Percentiles rank a stretch among this genome's conserved stretches.
These are phyloP conservation scores for Lentinus tigrinus DNA, from an alignment of 768 basidiomycete genomes.

Conservation along the genomic window DNA sequence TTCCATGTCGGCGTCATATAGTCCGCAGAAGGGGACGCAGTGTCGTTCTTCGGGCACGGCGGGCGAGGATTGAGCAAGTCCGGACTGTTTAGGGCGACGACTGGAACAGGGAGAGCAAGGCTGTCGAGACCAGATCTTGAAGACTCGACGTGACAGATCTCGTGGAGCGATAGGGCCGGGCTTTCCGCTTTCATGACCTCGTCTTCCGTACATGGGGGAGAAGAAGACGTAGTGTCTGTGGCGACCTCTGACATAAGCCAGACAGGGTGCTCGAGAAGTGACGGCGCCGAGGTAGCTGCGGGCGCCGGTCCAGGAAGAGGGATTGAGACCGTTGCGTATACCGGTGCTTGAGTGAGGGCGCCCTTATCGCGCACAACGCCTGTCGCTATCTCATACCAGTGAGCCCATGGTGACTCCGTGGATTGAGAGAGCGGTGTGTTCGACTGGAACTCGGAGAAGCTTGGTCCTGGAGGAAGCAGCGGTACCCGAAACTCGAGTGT, in stretches of 20 bases:
- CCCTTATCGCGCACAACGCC: too few relatives aligned
- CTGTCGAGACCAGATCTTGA: background rate
- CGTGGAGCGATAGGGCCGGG: background rate
- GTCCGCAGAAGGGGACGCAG: slow-evolving; percentile 18
- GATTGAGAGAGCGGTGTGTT: background rate
- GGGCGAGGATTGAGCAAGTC: background rate
- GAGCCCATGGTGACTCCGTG: background rate
- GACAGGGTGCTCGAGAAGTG: too few relatives aligned
- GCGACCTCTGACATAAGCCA: background rate
- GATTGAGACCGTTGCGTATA: too few relatives aligned
- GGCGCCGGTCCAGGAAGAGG: too few relatives aligned
- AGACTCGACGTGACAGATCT: slow-evolving; percentile 3
- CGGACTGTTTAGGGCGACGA: background rate
- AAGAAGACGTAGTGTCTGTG: background rate
- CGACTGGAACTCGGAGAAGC: slow-evolving; percentile 13
- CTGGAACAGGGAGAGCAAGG: background rate
- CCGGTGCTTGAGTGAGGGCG: too few relatives aligned
- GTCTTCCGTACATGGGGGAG: background rate
- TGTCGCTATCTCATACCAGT: too few relatives aligned
- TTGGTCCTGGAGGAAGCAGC: background rate
- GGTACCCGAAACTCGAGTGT: slow-evolving; percentile 9
- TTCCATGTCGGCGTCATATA: slow-evolving; percentile 8
- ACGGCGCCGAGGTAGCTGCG: too few relatives aligned
- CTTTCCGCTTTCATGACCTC: background rate
- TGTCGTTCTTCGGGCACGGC: background rate